Conservation (phyloP, 495 filamentous ascomycete species). For the Neurospora cerealis region DNA sequence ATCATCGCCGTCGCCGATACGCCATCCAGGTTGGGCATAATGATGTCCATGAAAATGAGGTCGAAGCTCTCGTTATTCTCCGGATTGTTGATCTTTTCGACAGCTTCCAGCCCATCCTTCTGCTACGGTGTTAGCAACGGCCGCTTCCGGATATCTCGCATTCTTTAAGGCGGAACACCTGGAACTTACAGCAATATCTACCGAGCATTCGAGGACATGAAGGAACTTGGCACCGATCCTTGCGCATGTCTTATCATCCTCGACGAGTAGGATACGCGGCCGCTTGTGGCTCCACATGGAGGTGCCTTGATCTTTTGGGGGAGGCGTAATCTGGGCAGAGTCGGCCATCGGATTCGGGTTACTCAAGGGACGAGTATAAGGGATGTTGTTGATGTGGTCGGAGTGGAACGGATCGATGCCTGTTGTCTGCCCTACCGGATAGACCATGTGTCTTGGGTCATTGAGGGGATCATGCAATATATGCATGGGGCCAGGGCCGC, state of each 20-base stretch:
- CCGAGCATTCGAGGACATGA: conserved; percentile 75
- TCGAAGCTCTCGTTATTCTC: conserved; percentile 65
- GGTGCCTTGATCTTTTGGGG: conserved; percentile 22
- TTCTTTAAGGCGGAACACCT: not conserved
- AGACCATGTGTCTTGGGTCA: conserved; percentile 76
- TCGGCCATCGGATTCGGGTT: conserved; percentile 23
- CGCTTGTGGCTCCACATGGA: conserved; percentile 61
- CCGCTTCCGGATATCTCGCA: not conserved
- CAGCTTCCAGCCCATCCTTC: conserved; percentile 77
- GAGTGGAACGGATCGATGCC: conserved; percentile 93
- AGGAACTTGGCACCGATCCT: conserved; percentile 93
- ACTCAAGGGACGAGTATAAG: conserved; percentile 52
- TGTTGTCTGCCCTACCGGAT: conserved; percentile 78
- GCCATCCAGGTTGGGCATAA: conserved; percentile 94
- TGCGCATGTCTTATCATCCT: conserved; percentile 90
- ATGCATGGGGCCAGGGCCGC: conserved; percentile 23
- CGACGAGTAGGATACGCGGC: conserved; percentile 83
- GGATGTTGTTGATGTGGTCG: conserved; percentile 88
- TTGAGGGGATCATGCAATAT: conserved; percentile 38
- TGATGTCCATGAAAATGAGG: conserved; percentile 96
- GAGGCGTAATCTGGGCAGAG: conserved; percentile 14
- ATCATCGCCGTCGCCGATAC: conserved; percentile 92
- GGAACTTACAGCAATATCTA: conserved; percentile 78
- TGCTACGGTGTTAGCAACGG: conserved; percentile 4
- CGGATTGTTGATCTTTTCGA: conserved; percentile 70